Evolutionary conservation across 2,329 filamentous ascomycete genomes (phyloP).

Genomic region (Corinectria fuckeliana): DNA sequence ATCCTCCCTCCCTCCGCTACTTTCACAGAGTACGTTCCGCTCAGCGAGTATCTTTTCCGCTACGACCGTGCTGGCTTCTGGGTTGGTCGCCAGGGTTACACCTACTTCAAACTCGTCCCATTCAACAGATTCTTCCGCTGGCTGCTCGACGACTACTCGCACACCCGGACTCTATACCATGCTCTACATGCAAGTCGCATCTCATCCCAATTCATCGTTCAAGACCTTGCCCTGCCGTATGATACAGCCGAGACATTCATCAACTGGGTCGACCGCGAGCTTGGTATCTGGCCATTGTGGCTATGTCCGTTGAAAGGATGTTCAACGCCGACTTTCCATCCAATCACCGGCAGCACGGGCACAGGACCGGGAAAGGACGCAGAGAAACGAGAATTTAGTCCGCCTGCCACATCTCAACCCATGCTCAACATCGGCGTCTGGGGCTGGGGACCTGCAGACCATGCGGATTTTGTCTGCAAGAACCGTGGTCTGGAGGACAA

Average conservation of each 20-base stretch:
- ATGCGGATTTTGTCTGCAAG: slow-evolving; percentile 61
- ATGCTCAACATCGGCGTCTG: slow-evolving; percentile 72
- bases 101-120: slow-evolving; percentile 54
- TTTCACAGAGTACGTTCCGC: slow-evolving; percentile 31
- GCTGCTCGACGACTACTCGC: slow-evolving; percentile 65
- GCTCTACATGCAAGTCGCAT: slow-evolving; percentile 65
- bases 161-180: slow-evolving; percentile 67
- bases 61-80: slow-evolving; percentile 72
- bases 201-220: slow-evolving; percentile 63
- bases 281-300: slow-evolving; percentile 41
- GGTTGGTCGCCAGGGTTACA: slow-evolving; percentile 65
- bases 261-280: slow-evolving; percentile 36
- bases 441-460: slow-evolving; percentile 68
- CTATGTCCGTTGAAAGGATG: slow-evolving; percentile 34
- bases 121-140: slow-evolving; percentile 66
- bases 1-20: not conserved
- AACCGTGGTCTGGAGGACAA: slow-evolving; percentile 73
- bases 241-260: slow-evolving; percentile 46
- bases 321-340: slow-evolving; percentile 34
- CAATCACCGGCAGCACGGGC: not conserved
- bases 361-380: no score
- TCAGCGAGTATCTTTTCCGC: slow-evolving; percentile 62
- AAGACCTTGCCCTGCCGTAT: slow-evolving; percentile 67
- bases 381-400: not conserved
- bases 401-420: not conserved